Percentiles rank a stretch among this genome's conserved stretches.
These are phyloP conservation scores for Emmonsiellopsis sp. DNA, from an alignment of 2,329 filamentous ascomycete species.

Conservation along the genomic window DNA sequence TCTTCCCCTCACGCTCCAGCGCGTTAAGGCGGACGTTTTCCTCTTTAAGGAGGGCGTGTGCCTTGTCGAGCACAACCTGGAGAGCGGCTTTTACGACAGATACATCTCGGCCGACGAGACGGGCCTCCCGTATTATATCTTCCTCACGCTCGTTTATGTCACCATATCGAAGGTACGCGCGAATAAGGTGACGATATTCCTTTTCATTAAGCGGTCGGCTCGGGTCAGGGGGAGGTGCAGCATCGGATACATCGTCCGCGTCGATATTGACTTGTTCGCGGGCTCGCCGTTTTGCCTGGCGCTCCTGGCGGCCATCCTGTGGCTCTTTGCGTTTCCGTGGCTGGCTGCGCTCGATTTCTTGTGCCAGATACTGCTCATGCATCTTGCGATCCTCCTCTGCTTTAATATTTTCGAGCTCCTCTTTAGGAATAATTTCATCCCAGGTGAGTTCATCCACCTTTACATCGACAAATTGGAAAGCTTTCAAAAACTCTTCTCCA, in stretches of 20 bases:
- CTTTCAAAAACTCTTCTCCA: constrained; percentile 88
- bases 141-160: constrained; percentile 80
- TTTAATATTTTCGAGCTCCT: constrained; percentile 82
- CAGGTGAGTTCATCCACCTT: constrained; percentile 89
- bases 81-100: constrained; percentile 70
- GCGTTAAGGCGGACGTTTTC: constrained; percentile 55
- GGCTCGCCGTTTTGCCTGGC: constrained; percentile 60
- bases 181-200: constrained; percentile 83
- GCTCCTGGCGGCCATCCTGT: constrained; percentile 52
- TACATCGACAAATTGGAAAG: constrained; percentile 90
- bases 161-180: constrained; percentile 83
- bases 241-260: constrained; percentile 63
- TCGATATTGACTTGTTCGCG: constrained; percentile 55
- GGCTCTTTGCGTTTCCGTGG: constrained; percentile 63
- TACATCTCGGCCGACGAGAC: constrained; percentile 69
- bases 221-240: constrained; percentile 59
- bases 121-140: constrained; percentile 79
- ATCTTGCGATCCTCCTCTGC: constrained; percentile 77
- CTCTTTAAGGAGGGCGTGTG: constrained; percentile 61
- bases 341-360: constrained; percentile 74
- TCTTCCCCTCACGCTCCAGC: constrained; percentile 65
- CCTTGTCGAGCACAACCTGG: constrained; percentile 66
- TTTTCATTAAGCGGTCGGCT: constrained; percentile 85
- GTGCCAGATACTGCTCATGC: constrained; percentile 71
- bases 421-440: constrained; percentile 96